These are phyloP conservation scores for Neotropicomus parvogracilis DNA, from an alignment of 1,284 basidiomycete genomes.

Conservation along the genomic window DNA sequence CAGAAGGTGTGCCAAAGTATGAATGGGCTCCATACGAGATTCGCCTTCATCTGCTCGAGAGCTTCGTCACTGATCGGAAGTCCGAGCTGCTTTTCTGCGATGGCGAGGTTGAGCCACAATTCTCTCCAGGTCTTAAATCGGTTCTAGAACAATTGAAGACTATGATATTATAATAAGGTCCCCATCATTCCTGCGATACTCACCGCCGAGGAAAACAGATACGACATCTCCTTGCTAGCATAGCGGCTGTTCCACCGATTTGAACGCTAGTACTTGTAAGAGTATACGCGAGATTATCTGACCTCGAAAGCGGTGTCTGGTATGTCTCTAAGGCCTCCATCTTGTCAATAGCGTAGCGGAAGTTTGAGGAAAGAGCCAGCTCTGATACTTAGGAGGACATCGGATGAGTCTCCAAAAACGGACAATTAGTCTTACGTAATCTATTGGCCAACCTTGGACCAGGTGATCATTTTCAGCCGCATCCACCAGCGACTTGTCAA, in stretches of 20 bases:
- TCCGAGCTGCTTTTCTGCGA: conserved; percentile 95
- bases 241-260: conserved; percentile 68
- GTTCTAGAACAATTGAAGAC: conserved; percentile 50
- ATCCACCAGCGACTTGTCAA: no score
- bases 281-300: background rate
- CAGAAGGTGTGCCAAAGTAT: background rate
- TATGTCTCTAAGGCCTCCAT: conserved; percentile 71
- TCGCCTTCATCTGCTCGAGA: conserved; percentile 89
- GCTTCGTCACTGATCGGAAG: conserved; percentile 88
- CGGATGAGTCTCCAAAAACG: background rate
- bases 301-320: conserved; percentile 76
- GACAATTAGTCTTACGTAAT: background rate
- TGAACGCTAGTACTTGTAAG: conserved; percentile 7
- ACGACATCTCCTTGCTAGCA: conserved; percentile 98
- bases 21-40: conserved; percentile 59
- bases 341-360: background rate
- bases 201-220: conserved; percentile 90
- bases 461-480: no score
- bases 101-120: conserved; percentile 95
- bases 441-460: no score
- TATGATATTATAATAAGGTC: background rate
- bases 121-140: conserved; percentile 97
- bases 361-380: background rate
- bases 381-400: background rate
- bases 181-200: conserved; percentile 22